Conservation (phyloP, 352 stramenopile species). For the Blastocystis sp. region DNA sequence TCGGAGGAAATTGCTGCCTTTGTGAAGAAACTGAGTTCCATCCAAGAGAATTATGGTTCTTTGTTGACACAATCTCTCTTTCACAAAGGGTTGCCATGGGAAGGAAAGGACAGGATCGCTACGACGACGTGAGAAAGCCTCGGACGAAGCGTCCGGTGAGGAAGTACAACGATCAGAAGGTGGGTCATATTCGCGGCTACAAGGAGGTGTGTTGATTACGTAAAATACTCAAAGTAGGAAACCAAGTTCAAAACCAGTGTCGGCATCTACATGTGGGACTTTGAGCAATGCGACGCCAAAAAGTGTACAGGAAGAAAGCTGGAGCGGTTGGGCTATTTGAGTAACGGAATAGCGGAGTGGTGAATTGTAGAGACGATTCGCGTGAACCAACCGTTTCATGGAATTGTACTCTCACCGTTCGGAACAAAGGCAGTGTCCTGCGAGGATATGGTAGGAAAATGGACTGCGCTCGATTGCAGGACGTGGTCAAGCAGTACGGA, state of each 20-base stretch:
- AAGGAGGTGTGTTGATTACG: background rate
- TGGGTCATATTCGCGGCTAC: conserved; percentile 23
- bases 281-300: conserved; percentile 85
- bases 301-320: conserved; percentile 82
- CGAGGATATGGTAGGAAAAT: conserved; percentile 67
- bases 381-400: conserved; percentile 78
- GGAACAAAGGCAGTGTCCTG: conserved; percentile 77
- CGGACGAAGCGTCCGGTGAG: background rate
- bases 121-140: background rate
- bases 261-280: conserved; percentile 83
- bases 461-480: conserved; percentile 56
- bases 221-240: background rate
- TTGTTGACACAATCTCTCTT: background rate
- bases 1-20: conserved; percentile 2
- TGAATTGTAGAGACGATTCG: conserved; percentile 80
- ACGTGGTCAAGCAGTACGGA: conserved; percentile 70
- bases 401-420: conserved; percentile 81
- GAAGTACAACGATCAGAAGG: conserved; percentile 15
- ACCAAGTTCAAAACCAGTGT: conserved; percentile 59
- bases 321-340: conserved; percentile 68
- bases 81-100: conserved; percentile 13
- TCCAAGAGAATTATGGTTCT: background rate
- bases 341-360: conserved; percentile 35
- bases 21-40: background rate
- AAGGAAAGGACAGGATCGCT: conserved; percentile 18